phyloP scores from a whole-genome alignment of 2,329 filamentous ascomycete genomes.

The Neonectria faginata region DNA sequence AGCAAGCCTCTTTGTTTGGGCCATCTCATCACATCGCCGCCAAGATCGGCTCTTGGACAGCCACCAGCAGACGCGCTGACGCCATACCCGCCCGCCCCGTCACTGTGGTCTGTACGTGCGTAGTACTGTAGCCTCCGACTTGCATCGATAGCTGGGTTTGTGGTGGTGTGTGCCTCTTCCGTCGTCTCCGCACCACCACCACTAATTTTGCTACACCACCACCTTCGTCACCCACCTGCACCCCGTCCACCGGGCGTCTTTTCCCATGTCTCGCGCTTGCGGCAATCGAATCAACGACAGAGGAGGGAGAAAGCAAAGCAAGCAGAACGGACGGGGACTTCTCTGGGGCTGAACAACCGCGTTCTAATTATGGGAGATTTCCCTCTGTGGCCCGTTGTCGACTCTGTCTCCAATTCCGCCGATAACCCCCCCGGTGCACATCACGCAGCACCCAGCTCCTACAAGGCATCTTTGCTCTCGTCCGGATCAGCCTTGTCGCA shows the following conservation, averaged over 20 bases:
- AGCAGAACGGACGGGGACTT: neutral
- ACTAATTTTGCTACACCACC: neutral
- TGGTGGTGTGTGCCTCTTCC: neutral
- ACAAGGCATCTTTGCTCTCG: neutral
- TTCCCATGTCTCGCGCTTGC: conserved; percentile 25
- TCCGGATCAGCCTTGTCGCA: neutral
- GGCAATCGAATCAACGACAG: conserved; percentile 27
- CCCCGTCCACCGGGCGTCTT: conserved; percentile 6
- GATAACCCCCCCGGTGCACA: neutral
- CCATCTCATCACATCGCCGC: conserved; percentile 23
- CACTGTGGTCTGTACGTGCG: neutral
- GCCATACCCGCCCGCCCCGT: conserved; percentile 40
- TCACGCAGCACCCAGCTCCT: conserved; percentile 1
- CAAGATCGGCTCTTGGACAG: conserved; percentile 36
- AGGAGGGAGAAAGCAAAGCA: neutral
- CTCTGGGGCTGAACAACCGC: neutral
- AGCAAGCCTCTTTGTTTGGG: conserved; percentile 14
- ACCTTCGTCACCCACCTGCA: neutral
- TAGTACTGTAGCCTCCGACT: neutral
- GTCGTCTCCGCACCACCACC: conserved; percentile 1
- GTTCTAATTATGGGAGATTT: neutral
- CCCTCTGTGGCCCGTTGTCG: neutral
- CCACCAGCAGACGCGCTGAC: conserved; percentile 45
- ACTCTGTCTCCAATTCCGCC: neutral
- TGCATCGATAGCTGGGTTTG: neutral